These are phyloP conservation scores for Rhodosporidiobolus odoratus DNA, from an alignment of 768 basidiomycete genomes.

Conservation along the genomic window DNA sequence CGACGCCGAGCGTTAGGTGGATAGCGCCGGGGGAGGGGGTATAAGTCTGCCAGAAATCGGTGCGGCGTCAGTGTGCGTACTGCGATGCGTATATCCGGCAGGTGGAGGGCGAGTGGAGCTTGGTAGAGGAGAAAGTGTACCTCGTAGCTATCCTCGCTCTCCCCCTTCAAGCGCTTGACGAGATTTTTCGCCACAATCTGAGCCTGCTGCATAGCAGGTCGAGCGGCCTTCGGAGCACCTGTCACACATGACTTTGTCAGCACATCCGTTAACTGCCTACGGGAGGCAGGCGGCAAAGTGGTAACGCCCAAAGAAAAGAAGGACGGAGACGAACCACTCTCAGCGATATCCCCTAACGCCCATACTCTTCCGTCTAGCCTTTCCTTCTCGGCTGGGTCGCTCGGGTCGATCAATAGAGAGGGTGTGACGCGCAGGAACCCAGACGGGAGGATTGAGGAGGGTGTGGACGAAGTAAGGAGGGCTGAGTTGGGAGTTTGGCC, in stretches of 20 bases:
- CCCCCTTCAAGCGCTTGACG: constrained; percentile 49
- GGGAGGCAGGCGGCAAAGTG: neutral
- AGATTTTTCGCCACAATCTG: constrained; percentile 58
- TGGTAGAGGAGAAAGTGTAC: neutral
- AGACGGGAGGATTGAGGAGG: constrained; percentile 43
- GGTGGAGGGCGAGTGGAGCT: no score
- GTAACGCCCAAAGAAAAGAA: neutral
- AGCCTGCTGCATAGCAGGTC: constrained; percentile 46
- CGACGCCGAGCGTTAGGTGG: constrained; percentile 58
- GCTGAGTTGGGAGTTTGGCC: constrained; percentile 60
- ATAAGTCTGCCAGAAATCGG: neutral
- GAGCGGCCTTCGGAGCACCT: constrained; percentile 57
- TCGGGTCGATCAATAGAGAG: constrained; percentile 53
- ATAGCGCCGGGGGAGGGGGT: constrained; percentile 45
- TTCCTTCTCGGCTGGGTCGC: neutral
- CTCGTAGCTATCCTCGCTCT: constrained; percentile 45
- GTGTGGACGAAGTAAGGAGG: constrained; percentile 49
- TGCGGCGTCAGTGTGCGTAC: no score
- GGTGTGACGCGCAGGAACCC: constrained; percentile 52
- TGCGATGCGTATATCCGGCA: no score
- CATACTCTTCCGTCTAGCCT: constrained; percentile 49
- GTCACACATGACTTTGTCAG: neutral
- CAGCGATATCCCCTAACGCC: constrained; percentile 60
- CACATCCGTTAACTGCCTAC: neutral
- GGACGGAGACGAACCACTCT: constrained; percentile 47